phyloP scores from a whole-genome alignment of 805 yeast species.

The Dipodascus albidus region DNA sequence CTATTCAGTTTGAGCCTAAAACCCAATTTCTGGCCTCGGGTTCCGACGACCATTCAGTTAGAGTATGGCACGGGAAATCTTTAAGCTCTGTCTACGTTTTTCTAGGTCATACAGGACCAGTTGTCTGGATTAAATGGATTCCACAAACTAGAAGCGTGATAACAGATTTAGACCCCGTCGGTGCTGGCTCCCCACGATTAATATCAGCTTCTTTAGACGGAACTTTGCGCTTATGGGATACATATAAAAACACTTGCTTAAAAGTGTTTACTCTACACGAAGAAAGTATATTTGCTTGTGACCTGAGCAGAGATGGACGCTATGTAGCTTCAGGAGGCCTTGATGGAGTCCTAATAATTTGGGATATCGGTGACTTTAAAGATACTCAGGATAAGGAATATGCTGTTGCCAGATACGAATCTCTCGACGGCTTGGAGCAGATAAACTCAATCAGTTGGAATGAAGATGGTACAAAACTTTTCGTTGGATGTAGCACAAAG shows the following conservation, averaged over 20 bases:
- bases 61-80: constrained; percentile 65
- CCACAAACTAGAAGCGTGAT: constrained; percentile 6
- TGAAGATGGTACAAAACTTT: constrained; percentile 9
- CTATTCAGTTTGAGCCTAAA: constrained; percentile 40
- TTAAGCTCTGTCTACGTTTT: constrained; percentile 31
- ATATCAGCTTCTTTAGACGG: constrained; percentile 64
- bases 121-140: constrained; percentile 16
- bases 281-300: constrained; percentile 42
- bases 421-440: constrained; percentile 1
- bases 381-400: background rate
- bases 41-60: constrained; percentile 63
- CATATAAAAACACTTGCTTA: constrained; percentile 23
- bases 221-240: constrained; percentile 56
- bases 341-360: constrained; percentile 38
- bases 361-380: constrained; percentile 13
- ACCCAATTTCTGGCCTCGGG: constrained; percentile 55
- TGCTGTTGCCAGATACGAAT: constrained; percentile 10
- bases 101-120: constrained; percentile 18
- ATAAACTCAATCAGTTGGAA: constrained; percentile 14
- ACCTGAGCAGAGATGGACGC: constrained; percentile 37
- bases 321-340: constrained; percentile 55
- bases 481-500: constrained; percentile 13
- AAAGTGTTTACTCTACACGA: constrained; percentile 34
- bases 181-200: constrained; percentile 17
- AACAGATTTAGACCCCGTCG: constrained; percentile 9